A percentile compares a stretch with the other conserved stretches of the same genome.
phyloP scores from a whole-genome alignment of 345 rosid genomes.

The Lepidium africanum region DNA sequence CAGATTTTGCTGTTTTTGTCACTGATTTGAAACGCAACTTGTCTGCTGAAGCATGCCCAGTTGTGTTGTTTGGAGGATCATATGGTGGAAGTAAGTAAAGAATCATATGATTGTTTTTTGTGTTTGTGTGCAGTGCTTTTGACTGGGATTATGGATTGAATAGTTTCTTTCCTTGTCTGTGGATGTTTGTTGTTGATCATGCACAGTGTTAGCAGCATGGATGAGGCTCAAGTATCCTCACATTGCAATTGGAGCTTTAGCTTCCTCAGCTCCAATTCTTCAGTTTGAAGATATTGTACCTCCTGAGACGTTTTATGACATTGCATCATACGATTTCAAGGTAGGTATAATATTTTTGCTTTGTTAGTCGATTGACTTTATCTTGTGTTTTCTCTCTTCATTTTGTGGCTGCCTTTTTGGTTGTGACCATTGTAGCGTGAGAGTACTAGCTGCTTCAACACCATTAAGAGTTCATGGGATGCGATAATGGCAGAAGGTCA shows the following conservation, averaged over 20 bases:
- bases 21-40: slow-evolving; percentile 70
- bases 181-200: slow-evolving; percentile 7
- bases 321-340: slow-evolving; percentile 77
- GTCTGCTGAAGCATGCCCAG: slow-evolving; percentile 78
- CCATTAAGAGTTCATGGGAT: slow-evolving; percentile 77
- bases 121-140: neutral
- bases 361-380: neutral
- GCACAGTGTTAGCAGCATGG: slow-evolving; percentile 94
- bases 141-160: neutral
- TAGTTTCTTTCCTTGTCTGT: neutral
- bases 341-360: slow-evolving; percentile 36
- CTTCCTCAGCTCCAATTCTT: slow-evolving; percentile 93
- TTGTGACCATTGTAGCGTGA: slow-evolving; percentile 46
- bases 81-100: slow-evolving; percentile 84
- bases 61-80: slow-evolving; percentile 91
- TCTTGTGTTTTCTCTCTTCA: neutral
- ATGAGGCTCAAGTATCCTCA: slow-evolving; percentile 98
- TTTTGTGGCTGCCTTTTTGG: neutral
- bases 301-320: slow-evolving; percentile 70
- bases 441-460: slow-evolving; percentile 72
- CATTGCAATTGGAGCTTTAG: slow-evolving; percentile 78
- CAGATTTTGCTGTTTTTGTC: slow-evolving; percentile 71
- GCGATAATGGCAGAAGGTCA: slow-evolving; percentile 47
- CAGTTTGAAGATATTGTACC: slow-evolving; percentile 90
- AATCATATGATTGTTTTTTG: neutral